Evolutionary conservation across 2,329 filamentous ascomycete genomes (phyloP), one percentile per base, ranked within the genome.

Genomic region (Alternaria brassicicola): DNA sequence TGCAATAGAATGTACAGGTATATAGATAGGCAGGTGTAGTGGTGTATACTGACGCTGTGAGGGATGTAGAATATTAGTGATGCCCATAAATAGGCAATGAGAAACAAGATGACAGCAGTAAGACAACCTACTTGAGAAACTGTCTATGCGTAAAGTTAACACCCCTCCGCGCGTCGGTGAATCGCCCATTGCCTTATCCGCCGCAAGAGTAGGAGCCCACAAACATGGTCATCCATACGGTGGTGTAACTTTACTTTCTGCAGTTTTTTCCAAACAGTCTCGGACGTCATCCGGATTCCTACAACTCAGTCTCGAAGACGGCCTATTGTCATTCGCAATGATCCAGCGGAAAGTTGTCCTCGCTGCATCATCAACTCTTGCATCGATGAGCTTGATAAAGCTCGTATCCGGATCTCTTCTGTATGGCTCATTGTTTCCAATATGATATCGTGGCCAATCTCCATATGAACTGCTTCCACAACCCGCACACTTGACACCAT

Each of bases 381-480:
- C 38, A 38, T 64, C 57, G n/a, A 62, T 33, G 3, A 62, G 57
- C 35, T 52, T 54, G 5, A 53, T 55, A 52, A 62, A 62, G 30
- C 49, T 61, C 17, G 55, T 41, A 41, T 64, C 51, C 15, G 59
- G 57, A 47, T 66, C 57, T 30, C 57, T 52, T 35, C 62, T 56
- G 31, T 66, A 64, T 10, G 64, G 59, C 45, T 66, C 59, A 8
- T 63, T 42, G 38, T 38, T 61, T 17, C 59, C 59, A 19, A 64
- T 59, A 36, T 61, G 51, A 25, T 55, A 64, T 33, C 59, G 33
- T 8, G 55, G 57, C 64, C 62, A 66, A 25, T 66, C 64, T 13
- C 59, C 62, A 15, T 58, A 62, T 21, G 59, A 64, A 21, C 55
- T 50, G 12, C 38, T 46, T 2, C 59, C 55, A 36, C 62, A 64